phyloP scores from a whole-genome alignment of 257 asterid genomes.

The Nicotiana sylvestris region DNA sequence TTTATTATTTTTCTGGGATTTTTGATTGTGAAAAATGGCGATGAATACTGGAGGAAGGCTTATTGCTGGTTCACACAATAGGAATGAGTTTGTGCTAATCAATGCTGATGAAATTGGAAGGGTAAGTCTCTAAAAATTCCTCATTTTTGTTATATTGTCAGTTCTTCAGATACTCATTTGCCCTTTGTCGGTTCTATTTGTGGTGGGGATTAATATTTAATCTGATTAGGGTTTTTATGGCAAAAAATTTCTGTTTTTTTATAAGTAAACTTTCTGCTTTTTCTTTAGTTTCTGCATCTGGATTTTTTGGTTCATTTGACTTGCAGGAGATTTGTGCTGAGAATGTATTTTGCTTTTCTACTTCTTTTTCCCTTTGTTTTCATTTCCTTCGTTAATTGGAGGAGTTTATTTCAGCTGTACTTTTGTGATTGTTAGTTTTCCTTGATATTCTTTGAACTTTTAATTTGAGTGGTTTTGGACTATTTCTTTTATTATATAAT shows the following conservation, averaged over 20 bases:
- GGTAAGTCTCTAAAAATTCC: slow-evolving; percentile 32
- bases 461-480: background rate
- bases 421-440: background rate
- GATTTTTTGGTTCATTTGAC: slow-evolving; percentile 1
- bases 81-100: slow-evolving; percentile 71
- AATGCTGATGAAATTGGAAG: slow-evolving; percentile 83
- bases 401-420: background rate
- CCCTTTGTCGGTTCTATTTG: background rate
- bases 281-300: background rate
- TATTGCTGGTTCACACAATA: slow-evolving; percentile 81
- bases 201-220: background rate
- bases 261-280: background rate
- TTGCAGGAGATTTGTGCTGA: background rate
- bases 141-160: slow-evolving; percentile 18
- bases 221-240: background rate
- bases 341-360: background rate
- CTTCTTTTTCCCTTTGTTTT: background rate
- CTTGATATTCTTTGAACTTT: background rate
- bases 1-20: slow-evolving; percentile 14
- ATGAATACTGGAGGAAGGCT: slow-evolving; percentile 84
- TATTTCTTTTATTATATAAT: background rate
- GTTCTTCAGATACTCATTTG: background rate
- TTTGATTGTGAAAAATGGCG: slow-evolving; percentile 31
- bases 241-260: background rate
- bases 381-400: slow-evolving; percentile 1